Percentiles rank a stretch among this genome's conserved stretches.
These are phyloP conservation scores for Narthecium ossifragum DNA, from an alignment of 106 monocot species.

Conservation along the genomic window DNA sequence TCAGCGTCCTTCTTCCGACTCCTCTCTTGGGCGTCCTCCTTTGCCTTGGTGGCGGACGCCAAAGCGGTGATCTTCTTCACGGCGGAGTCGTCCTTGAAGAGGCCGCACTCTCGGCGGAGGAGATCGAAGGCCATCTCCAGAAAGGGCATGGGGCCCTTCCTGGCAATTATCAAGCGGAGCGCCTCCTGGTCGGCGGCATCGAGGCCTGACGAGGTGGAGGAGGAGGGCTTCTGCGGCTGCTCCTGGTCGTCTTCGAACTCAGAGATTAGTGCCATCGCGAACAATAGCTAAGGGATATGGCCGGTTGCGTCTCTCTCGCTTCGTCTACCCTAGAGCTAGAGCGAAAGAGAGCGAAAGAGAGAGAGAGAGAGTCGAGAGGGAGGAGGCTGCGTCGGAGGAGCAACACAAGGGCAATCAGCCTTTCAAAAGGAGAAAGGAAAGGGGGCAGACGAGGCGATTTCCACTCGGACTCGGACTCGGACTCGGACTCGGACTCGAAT, in stretches of 20 bases:
- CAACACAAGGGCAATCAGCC: no score
- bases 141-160: conserved; percentile 19
- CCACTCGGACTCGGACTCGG: no score
- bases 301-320: no score
- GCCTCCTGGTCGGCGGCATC: conserved; percentile 6
- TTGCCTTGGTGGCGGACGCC: conserved; percentile 19
- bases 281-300: no score
- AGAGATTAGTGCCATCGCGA: conserved; percentile 31
- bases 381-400: not conserved
- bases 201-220: not conserved
- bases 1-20: not conserved
- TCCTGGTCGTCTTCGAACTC: conserved; percentile 23
- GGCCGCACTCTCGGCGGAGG: conserved; percentile 24
- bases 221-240: conserved; percentile 1
- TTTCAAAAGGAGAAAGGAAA: no score
- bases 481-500: no score
- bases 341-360: not conserved
- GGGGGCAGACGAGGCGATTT: no score
- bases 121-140: conserved; percentile 27
- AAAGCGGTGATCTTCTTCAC: conserved; percentile 18
- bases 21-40: conserved; percentile 11
- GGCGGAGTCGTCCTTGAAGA: conserved; percentile 25
- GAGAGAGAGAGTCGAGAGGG: not conserved
- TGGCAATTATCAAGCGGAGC: conserved; percentile 9
- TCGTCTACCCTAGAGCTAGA: no score